These are phyloP conservation scores for Artemisia argyi DNA, from an alignment of 129 eudicot species.

Conservation along the genomic window DNA sequence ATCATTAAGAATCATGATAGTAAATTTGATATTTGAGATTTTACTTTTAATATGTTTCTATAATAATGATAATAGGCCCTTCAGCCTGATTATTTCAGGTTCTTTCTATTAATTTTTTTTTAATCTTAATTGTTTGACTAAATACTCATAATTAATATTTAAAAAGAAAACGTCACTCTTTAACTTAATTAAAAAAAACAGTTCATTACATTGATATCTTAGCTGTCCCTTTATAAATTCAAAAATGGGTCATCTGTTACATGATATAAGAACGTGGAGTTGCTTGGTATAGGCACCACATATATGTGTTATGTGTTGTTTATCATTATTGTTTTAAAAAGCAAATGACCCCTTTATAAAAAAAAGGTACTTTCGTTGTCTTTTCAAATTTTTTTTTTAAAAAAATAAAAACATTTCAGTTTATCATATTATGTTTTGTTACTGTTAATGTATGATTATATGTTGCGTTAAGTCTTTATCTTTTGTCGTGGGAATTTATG, in stretches of 20 bases:
- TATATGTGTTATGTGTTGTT: conserved; percentile 7
- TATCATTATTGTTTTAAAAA: conserved; percentile 8
- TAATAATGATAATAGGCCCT: not conserved
- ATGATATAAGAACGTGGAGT: conserved; percentile 19
- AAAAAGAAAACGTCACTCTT: conserved; percentile 21
- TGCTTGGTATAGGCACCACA: conserved; percentile 18
- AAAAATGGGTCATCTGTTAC: conserved; percentile 7
- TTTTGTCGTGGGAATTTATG: not conserved
- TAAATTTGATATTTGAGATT: too few species aligned
- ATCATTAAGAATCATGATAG: conserved; percentile 5
- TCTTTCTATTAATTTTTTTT: not conserved
- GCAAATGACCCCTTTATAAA: conserved; percentile 4
- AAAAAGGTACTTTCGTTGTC: not conserved
- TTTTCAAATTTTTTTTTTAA: not conserved
- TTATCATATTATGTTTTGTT: too few species aligned
- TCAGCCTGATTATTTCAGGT: conserved; percentile 18
- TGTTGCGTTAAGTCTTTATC: not conserved
- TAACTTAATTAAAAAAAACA: conserved; percentile 1
- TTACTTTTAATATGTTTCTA: not conserved
- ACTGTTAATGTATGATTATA: too few species aligned
- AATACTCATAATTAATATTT: too few species aligned
- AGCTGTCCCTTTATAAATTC: conserved; percentile 38
- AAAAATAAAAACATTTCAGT: too few species aligned
- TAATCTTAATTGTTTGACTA: too few species aligned
- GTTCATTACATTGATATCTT: conserved; percentile 26